A percentile compares a stretch with the other conserved stretches of the same genome.
phyloP scores from a whole-genome alignment of 108 stramenopile genomes.

The Hondaea fermentalgiana region DNA sequence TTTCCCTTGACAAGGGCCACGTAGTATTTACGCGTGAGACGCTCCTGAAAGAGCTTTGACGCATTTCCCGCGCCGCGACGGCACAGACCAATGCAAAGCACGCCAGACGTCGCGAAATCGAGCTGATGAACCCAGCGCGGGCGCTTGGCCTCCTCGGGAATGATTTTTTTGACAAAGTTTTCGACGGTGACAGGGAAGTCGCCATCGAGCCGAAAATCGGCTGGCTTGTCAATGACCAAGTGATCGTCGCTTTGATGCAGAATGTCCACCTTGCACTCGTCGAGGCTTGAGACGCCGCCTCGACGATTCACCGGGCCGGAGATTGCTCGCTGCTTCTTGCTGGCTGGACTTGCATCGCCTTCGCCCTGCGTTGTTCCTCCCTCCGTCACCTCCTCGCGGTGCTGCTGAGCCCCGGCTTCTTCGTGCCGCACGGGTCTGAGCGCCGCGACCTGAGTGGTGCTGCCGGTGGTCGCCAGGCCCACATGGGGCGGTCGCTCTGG shows the following conservation, averaged over 20 bases:
- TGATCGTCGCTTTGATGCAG: not conserved
- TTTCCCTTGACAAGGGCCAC: slow-evolving; percentile 21
- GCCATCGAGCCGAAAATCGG: slow-evolving; percentile 28
- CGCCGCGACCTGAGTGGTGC: not conserved
- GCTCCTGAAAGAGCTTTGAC: not conserved
- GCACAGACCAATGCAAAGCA: slow-evolving; percentile 22
- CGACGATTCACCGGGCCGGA: not conserved
- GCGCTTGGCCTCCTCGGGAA: not conserved
- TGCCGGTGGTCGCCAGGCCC: too few relatives aligned
- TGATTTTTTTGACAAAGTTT: not conserved
- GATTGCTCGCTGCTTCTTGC: too few relatives aligned
- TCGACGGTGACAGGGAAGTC: slow-evolving; percentile 22
- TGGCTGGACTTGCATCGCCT: not conserved
- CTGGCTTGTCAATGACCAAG: slow-evolving; percentile 25
- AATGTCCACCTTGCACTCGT: not conserved
- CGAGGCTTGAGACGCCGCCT: not conserved
- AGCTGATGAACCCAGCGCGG: slow-evolving; percentile 24
- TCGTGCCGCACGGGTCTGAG: not conserved
- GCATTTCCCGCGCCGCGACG: not conserved
- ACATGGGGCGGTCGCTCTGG: not conserved
- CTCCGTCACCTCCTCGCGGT: not conserved
- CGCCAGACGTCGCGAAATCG: slow-evolving; percentile 30
- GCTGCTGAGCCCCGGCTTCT: not conserved
- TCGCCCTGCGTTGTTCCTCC: not conserved
- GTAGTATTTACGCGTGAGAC: slow-evolving; percentile 6